These are phyloP conservation scores for Rhizophora apiculata DNA, from an alignment of 345 rosid species.

Conservation along the genomic window DNA sequence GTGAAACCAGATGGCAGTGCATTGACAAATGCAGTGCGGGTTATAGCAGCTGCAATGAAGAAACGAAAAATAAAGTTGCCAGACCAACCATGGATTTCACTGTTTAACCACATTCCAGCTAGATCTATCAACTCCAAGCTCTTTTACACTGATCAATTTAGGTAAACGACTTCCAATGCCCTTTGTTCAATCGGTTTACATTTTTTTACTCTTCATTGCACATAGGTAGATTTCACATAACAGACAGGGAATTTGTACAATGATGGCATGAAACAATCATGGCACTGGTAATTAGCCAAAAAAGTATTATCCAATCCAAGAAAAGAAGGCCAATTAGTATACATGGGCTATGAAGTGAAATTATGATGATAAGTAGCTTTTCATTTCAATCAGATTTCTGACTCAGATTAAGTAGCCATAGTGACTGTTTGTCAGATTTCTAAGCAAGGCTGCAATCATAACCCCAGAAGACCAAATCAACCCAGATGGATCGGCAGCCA, in stretches of 20 bases:
- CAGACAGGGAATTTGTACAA: too few relatives aligned
- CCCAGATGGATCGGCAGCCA: conserved; percentile 7
- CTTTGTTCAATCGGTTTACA: too few relatives aligned
- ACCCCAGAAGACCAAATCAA: conserved; percentile 16
- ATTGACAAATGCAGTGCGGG: conserved; percentile 19
- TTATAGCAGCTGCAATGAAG: conserved; percentile 18
- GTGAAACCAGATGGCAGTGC: conserved; percentile 27
- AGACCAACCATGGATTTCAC: conserved; percentile 9
- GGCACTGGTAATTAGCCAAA: too few relatives aligned
- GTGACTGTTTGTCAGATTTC: conserved; percentile 10
- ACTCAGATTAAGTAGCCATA: neutral
- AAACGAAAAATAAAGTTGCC: conserved; percentile 16
- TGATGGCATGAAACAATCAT: too few relatives aligned
- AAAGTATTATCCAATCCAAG: too few relatives aligned
- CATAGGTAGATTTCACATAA: too few relatives aligned
- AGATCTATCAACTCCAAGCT: conserved; percentile 17
- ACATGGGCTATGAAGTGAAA: too few relatives aligned
- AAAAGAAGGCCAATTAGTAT: too few relatives aligned
- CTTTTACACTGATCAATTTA: conserved; percentile 19
- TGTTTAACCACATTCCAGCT: conserved; percentile 14
- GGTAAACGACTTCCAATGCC: neutral
- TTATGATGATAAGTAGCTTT: neutral
- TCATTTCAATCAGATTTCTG: neutral
- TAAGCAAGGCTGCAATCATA: conserved; percentile 18
- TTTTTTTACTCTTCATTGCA: too few relatives aligned